These are phyloP conservation scores for Trifolium subterraneum DNA, from an alignment of 306 rosid species.

Conservation along the genomic window DNA sequence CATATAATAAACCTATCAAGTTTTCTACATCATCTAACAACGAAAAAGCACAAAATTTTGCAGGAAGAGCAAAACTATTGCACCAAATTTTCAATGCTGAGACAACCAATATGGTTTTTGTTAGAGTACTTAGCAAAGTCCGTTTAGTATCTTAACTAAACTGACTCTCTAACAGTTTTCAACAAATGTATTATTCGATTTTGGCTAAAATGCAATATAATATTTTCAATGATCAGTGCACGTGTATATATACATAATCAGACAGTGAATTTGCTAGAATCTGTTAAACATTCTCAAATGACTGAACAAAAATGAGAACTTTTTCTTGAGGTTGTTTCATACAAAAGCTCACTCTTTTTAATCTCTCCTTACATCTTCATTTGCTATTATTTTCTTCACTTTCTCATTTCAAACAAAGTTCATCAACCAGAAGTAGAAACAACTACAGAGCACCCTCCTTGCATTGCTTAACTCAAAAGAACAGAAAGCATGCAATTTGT, in stretches of 20 bases:
- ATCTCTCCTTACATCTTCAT: slow-evolving; percentile 7
- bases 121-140: too few species aligned
- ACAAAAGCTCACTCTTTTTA: slow-evolving; percentile 5
- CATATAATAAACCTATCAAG: slow-evolving; percentile 19
- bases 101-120: neutral
- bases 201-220: slow-evolving; percentile 26
- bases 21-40: slow-evolving; percentile 18
- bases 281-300: neutral
- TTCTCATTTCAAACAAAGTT: slow-evolving; percentile 15
- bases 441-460: slow-evolving; percentile 13
- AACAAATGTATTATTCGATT: slow-evolving; percentile 24
- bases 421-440: slow-evolving; percentile 24
- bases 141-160: too few species aligned
- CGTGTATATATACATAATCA: neutral
- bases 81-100: slow-evolving; percentile 32
- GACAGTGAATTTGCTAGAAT: slow-evolving; percentile 8
- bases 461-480: slow-evolving; percentile 16
- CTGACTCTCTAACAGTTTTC: slow-evolving; percentile 6
- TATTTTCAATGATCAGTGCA: slow-evolving; percentile 1
- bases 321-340: slow-evolving; percentile 5
- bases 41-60: slow-evolving; percentile 21
- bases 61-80: slow-evolving; percentile 6
- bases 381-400: slow-evolving; percentile 15
- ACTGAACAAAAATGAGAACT: neutral
- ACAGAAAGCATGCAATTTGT: slow-evolving; percentile 36